Evolutionary conservation across 1,139 yeast genomes (phyloP).

Genomic region (Nakaseomyces sp.): DNA sequence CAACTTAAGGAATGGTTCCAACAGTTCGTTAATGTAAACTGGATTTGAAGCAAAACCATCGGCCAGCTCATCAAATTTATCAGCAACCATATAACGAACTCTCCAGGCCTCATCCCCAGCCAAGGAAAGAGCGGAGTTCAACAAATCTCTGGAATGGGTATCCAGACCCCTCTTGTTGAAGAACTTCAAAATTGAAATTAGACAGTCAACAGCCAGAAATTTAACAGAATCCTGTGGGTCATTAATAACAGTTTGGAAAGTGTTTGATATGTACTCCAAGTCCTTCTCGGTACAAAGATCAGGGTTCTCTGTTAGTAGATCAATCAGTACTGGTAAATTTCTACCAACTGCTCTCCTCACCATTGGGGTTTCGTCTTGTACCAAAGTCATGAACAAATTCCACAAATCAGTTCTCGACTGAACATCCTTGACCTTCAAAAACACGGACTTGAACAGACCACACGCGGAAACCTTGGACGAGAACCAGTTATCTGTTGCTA

Average conservation of each 20-base stretch:
- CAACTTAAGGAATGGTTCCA: slow-evolving; percentile 50
- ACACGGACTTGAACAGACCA: slow-evolving; percentile 71
- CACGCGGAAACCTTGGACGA: slow-evolving; percentile 87
- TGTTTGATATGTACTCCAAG: slow-evolving; percentile 67
- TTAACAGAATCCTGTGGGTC: slow-evolving; percentile 96
- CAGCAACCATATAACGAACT: slow-evolving; percentile 96
- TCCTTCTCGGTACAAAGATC: slow-evolving; percentile 39
- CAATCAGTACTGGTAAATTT: slow-evolving; percentile 65
- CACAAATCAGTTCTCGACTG: slow-evolving; percentile 52
- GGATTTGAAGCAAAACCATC: slow-evolving; percentile 38
- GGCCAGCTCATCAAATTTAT: slow-evolving; percentile 72
- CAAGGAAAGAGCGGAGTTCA: slow-evolving; percentile 55
- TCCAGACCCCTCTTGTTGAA: slow-evolving; percentile 50
- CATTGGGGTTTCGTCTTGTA: slow-evolving; percentile 95
- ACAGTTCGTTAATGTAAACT: slow-evolving; percentile 47
- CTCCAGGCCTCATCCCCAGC: slow-evolving; percentile 94
- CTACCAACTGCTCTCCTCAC: slow-evolving; percentile 92
- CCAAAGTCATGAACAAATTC: slow-evolving; percentile 57
- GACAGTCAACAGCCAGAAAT: slow-evolving; percentile 77
- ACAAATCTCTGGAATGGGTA: slow-evolving; percentile 51
- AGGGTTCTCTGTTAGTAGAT: slow-evolving; percentile 42
- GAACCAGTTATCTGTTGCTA: slow-evolving; percentile 91
- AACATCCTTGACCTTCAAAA: slow-evolving; percentile 50
- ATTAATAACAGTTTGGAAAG: slow-evolving; percentile 71
- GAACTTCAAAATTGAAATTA: slow-evolving; percentile 62